phyloP scores from a whole-genome alignment of 1,139 yeast species.

The Entelexis paramagnoliae region DNA sequence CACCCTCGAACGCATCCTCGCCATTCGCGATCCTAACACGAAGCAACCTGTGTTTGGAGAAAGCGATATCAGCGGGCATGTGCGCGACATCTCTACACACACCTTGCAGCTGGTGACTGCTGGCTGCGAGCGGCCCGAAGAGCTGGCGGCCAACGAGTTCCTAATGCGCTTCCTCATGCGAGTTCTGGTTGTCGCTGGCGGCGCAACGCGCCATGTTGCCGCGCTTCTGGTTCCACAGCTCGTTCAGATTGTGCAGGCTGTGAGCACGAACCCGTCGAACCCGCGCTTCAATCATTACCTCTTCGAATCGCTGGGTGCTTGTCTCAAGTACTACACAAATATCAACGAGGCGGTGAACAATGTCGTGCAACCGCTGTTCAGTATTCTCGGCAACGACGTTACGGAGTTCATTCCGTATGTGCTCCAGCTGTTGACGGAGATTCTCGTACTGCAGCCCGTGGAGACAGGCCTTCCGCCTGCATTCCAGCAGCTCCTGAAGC shows the following conservation, averaged over 20 bases:
- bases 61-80: constrained; percentile 52
- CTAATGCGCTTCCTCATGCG: constrained; percentile 84
- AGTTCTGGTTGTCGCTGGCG: constrained; percentile 65
- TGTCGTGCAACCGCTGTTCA: constrained; percentile 57
- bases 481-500: constrained; percentile 59
- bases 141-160: constrained; percentile 89
- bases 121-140: constrained; percentile 64
- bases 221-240: constrained; percentile 46
- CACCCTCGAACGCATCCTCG: constrained; percentile 77
- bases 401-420: constrained; percentile 92
- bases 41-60: constrained; percentile 50
- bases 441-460: constrained; percentile 54
- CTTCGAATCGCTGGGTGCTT: constrained; percentile 76
- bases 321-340: constrained; percentile 46
- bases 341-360: constrained; percentile 40
- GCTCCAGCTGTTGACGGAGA: constrained; percentile 73
- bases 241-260: constrained; percentile 54
- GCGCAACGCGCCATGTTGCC: constrained; percentile 40
- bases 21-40: constrained; percentile 43
- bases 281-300: constrained; percentile 86
- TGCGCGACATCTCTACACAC: constrained; percentile 47
- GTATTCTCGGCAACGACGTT: constrained; percentile 67
- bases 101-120: constrained; percentile 57
- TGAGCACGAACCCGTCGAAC: constrained; percentile 85
- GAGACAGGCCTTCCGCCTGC: constrained; percentile 46